These are phyloP conservation scores for Byssochlamys sp. DNA, from an alignment of 2,329 filamentous ascomycete genomes.

Conservation along the genomic window DNA sequence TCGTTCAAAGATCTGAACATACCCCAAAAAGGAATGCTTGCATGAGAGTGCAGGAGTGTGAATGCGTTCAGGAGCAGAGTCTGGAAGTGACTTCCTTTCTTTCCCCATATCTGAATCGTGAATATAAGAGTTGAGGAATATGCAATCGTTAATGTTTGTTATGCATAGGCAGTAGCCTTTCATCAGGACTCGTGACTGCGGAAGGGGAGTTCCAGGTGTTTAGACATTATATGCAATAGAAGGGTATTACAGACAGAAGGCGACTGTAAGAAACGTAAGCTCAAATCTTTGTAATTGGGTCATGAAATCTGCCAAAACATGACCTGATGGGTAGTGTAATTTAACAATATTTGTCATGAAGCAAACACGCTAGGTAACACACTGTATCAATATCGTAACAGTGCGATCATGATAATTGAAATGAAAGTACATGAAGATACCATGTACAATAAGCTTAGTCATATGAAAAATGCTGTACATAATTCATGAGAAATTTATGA, in stretches of 20 bases:
- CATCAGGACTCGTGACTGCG: neutral
- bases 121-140: neutral
- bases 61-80: neutral
- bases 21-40: neutral
- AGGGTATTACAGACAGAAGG: neutral
- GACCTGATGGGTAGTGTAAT: neutral
- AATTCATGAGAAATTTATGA: neutral
- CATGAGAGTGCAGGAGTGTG: neutral
- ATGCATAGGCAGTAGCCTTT: neutral
- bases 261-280: neutral
- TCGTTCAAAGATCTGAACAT: neutral
- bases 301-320: neutral
- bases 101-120: neutral
- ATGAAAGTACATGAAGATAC: neutral
- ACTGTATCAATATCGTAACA: neutral
- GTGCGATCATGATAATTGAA: neutral
- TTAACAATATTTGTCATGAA: neutral
- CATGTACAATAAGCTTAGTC: neutral
- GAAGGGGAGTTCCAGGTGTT: neutral
- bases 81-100: neutral
- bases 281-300: neutral
- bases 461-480: neutral
- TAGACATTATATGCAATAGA: neutral
- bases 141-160: neutral
- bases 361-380: neutral